Percentiles rank a stretch among this genome's conserved stretches.
These are phyloP conservation scores for Suhomyces chickasaworum DNA, from an alignment of 1,139 yeast species.

Conservation along the genomic window DNA sequence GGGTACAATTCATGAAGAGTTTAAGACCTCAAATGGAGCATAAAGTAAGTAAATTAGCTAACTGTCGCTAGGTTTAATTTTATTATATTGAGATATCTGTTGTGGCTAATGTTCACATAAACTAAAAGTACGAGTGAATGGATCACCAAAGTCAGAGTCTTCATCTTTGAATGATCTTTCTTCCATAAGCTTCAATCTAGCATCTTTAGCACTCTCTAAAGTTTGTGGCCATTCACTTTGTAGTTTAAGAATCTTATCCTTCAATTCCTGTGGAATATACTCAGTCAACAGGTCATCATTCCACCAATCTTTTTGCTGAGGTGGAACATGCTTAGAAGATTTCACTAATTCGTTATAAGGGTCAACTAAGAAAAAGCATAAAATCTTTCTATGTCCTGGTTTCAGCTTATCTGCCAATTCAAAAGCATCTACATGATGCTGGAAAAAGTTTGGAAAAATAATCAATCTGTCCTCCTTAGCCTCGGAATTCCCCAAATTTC, in stretches of 20 bases:
- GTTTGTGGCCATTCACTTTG: neutral
- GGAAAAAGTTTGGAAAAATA: conserved; percentile 43
- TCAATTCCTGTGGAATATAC: conserved; percentile 5
- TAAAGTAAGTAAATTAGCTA: too few species aligned
- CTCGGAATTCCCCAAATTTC: conserved; percentile 28
- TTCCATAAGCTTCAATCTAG: neutral
- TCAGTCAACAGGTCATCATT: conserved; percentile 16
- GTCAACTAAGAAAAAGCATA: conserved; percentile 44
- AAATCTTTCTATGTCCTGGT: conserved; percentile 42
- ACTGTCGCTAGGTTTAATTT: too few species aligned
- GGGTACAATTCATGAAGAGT: too few species aligned
- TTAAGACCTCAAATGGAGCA: too few species aligned
- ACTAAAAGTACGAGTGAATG: conserved; percentile 25
- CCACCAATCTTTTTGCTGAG: conserved; percentile 46
- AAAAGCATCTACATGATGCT: conserved; percentile 45
- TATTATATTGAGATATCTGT: too few species aligned
- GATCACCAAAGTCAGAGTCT: conserved; percentile 6
- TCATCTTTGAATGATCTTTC: conserved; percentile 3
- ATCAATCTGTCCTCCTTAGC: conserved; percentile 32
- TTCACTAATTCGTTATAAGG: conserved; percentile 35
- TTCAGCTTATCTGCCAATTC: conserved; percentile 36
- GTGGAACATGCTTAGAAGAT: conserved; percentile 39
- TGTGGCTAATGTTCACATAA: conserved; percentile 38
- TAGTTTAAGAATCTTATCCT: neutral
- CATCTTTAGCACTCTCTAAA: neutral